Base-by-base conservation (phyloP, 2,329 filamentous ascomycete species). In the Colletotrichum kahawae region DNA sequence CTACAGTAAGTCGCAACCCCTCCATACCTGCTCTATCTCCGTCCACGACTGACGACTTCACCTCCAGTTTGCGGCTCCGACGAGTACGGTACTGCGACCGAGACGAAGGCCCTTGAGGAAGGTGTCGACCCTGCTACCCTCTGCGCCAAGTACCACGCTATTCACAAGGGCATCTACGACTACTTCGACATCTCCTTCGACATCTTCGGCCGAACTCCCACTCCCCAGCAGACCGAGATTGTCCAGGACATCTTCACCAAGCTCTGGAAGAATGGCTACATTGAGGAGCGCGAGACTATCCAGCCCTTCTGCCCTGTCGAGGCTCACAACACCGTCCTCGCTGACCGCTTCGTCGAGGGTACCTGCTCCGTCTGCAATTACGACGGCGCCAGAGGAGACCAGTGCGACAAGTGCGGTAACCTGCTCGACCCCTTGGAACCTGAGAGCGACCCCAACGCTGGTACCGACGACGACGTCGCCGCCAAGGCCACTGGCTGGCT, bases 141-240 rank as follows among this genome's bases (percentile, higher is more conserved):
- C 14, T 98, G 96, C 87, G 92, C 94, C 85, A 97, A 98, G 87
- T 98, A 97, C 88, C 95, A 97, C 86, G 92, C 92, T 80, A 92
- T 98, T 74, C 96, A 98, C 86, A 92, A 95, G 80, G 95, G 94
- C 64, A 94, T 98, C 78, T 98, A 98, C 85, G 91, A 97, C 84
- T 98, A 96, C 95, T 99, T 99, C 87, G 92, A 95, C 82, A 96
- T 98, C 81, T 93, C 91, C 74, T 98, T 98, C 82, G 96, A 98
- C 86, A 93, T 96, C 84, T 99, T 98, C 82, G 97, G 96, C 77
- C 93, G 96, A 75, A 98, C 97, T 7, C 95, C 96, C 4, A 98
- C 96, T 21, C 86, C 91, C 70, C 91, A 97, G 80, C 97, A 98
- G 85, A 98, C 95, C 27, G 91, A 95, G 78, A 98, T 99, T 80